These are phyloP conservation scores for Saccharomyces hybrid DNA, from an alignment of 1,139 yeast species.

Conservation along the genomic window DNA sequence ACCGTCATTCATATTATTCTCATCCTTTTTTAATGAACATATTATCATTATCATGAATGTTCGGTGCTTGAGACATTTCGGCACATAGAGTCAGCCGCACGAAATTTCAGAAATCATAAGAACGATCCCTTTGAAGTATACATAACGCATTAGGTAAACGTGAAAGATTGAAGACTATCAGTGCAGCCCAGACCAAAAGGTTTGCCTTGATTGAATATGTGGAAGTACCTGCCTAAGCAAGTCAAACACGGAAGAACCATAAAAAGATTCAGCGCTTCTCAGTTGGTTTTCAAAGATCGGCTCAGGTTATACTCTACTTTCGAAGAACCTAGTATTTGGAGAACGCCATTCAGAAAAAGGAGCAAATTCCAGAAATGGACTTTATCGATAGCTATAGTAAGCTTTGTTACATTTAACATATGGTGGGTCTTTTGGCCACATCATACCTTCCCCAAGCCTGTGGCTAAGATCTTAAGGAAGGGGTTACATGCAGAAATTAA, in stretches of 20 bases:
- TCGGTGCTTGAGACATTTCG: too few relatives aligned
- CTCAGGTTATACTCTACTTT: neutral
- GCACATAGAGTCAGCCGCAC: neutral
- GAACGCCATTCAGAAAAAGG: neutral
- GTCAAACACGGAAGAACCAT: neutral
- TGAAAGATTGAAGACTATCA: neutral
- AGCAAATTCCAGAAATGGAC: neutral
- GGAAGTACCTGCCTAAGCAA: neutral
- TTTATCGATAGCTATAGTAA: conserved; percentile 13
- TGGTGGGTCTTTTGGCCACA: conserved; percentile 60
- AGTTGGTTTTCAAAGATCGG: neutral
- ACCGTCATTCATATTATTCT: too few relatives aligned
- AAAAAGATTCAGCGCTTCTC: neutral
- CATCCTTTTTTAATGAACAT: neutral
- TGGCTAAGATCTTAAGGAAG: conserved; percentile 55
- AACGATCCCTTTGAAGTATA: too few relatives aligned
- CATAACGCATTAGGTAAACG: neutral
- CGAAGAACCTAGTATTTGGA: neutral
- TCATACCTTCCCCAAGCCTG: conserved; percentile 46
- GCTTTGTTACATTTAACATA: conserved; percentile 29
- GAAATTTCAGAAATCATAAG: neutral
- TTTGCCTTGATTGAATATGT: neutral
- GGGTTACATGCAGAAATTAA: conserved; percentile 80
- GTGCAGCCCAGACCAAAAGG: too few relatives aligned
- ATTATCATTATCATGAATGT: too few relatives aligned